Percentiles rank a stretch among this genome's conserved stretches.
phyloP scores from a whole-genome alignment of 495 filamentous ascomycete genomes.

The Penicillium coffeae region DNA sequence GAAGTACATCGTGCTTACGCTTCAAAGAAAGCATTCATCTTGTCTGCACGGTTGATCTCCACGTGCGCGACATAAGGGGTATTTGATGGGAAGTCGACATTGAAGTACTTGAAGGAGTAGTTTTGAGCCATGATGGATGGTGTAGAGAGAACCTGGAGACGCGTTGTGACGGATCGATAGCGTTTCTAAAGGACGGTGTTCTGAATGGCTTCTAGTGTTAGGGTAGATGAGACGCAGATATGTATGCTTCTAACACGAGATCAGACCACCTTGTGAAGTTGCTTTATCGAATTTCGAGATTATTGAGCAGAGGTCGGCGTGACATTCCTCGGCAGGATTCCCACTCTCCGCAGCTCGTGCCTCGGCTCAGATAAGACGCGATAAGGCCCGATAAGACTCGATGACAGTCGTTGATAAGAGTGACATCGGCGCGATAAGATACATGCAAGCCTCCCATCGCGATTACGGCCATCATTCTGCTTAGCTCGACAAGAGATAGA shows the following conservation, averaged over 20 bases:
- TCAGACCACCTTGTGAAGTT: too few species aligned
- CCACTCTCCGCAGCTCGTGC: slow-evolving; percentile 2
- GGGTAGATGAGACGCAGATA: too few species aligned
- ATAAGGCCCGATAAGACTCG: slow-evolving; percentile 4
- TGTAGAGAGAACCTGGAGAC: background rate
- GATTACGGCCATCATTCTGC: too few species aligned
- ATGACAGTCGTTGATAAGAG: background rate
- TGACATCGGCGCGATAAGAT: too few species aligned
- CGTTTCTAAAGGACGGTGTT: too few species aligned
- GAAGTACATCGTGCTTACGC: too few species aligned
- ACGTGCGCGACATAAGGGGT: slow-evolving; percentile 77
- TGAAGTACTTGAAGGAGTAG: slow-evolving; percentile 65
- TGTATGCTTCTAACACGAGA: too few species aligned
- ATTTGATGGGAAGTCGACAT: slow-evolving; percentile 63
- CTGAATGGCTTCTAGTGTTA: too few species aligned
- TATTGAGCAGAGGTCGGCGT: background rate
- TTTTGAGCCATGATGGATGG: slow-evolving; percentile 21
- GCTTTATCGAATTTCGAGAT: background rate
- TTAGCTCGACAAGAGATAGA: too few species aligned
- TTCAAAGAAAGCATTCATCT: slow-evolving; percentile 88
- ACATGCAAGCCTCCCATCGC: too few species aligned
- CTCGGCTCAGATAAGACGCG: slow-evolving; percentile 15
- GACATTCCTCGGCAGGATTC: background rate
- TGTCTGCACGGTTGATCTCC: slow-evolving; percentile 84
- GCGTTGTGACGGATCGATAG: background rate